These are phyloP conservation scores for Backusella sp. DNA, from an alignment of 192 early-diverging fungal species.

Conservation along the genomic window DNA sequence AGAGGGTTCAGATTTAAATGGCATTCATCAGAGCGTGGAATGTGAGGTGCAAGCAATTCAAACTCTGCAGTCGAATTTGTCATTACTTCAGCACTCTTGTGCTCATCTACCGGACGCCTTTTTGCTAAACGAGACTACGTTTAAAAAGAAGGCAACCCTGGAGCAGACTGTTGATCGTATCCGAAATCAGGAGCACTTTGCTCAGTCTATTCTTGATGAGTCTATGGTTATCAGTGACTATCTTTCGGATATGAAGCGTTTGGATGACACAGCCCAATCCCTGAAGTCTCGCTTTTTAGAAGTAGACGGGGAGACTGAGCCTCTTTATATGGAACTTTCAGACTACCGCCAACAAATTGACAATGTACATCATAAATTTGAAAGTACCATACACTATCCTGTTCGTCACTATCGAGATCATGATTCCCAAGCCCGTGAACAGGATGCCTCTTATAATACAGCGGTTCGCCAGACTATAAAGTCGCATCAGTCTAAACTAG, in stretches of 20 bases:
- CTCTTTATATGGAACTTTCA: not conserved
- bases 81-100: not conserved
- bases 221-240: not conserved
- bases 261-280: not conserved
- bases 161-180: not conserved
- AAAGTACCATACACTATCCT: conserved; percentile 4
- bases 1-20: not conserved
- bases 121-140: not conserved
- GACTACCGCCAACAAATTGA: not conserved
- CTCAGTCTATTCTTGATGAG: not conserved
- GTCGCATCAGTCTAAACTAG: not conserved
- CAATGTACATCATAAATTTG: not conserved
- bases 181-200: not conserved
- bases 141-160: not conserved
- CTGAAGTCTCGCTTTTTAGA: not conserved
- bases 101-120: not conserved
- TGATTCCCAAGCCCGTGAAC: not conserved
- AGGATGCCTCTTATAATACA: conserved; percentile 6
- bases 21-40: not conserved
- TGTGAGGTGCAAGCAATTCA: not conserved
- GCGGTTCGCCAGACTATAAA: conserved; percentile 9
- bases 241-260: not conserved
- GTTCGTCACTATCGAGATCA: not conserved
- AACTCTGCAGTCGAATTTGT: not conserved
- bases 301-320: not conserved